phyloP scores from a whole-genome alignment of 2,329 filamentous ascomycete genomes.

The Neofusicoccum sp. region DNA sequence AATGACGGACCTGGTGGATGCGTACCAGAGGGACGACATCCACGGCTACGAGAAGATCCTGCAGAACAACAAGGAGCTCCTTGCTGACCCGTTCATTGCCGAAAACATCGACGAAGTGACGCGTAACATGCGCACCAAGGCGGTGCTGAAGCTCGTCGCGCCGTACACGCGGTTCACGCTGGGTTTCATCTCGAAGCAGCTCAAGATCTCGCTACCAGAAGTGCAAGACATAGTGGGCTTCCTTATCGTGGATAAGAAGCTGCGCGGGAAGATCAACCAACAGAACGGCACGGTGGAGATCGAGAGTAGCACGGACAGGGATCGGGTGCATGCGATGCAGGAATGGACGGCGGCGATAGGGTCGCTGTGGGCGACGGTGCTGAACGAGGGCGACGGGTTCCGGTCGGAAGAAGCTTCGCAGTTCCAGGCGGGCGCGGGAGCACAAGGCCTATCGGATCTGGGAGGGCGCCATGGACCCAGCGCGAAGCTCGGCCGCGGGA shows the following conservation, averaged over 20 bases:
- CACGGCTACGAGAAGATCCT: conserved; percentile 86
- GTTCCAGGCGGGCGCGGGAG: conserved; percentile 25
- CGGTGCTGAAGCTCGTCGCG: conserved; percentile 85
- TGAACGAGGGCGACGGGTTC: conserved; percentile 76
- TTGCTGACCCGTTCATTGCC: conserved; percentile 91
- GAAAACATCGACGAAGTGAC: conserved; percentile 99
- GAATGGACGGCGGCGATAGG: conserved; percentile 70
- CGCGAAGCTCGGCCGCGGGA: conserved; percentile 29
- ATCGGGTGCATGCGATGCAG: conserved; percentile 70
- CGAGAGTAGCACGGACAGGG: conserved; percentile 68
- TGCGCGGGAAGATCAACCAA: conserved; percentile 87
- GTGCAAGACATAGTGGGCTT: conserved; percentile 95
- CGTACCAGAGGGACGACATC: conserved; percentile 94
- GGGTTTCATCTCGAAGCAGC: conserved; percentile 79
- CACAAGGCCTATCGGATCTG: conserved; percentile 21
- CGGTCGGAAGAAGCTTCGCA: conserved; percentile 46
- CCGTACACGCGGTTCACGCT: conserved; percentile 93
- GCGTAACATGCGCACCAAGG: conserved; percentile 96
- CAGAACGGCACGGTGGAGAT: conserved; percentile 81
- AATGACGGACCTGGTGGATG: conserved; percentile 96
- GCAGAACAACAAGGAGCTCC: conserved; percentile 80
- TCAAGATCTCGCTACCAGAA: conserved; percentile 81
- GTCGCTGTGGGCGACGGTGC: conserved; percentile 66
- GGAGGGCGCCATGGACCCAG: conserved; percentile 29
- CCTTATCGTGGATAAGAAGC: conserved; percentile 84